Conservation (phyloP, 176 grass and related monocot species). For the Canna indica region DNA sequence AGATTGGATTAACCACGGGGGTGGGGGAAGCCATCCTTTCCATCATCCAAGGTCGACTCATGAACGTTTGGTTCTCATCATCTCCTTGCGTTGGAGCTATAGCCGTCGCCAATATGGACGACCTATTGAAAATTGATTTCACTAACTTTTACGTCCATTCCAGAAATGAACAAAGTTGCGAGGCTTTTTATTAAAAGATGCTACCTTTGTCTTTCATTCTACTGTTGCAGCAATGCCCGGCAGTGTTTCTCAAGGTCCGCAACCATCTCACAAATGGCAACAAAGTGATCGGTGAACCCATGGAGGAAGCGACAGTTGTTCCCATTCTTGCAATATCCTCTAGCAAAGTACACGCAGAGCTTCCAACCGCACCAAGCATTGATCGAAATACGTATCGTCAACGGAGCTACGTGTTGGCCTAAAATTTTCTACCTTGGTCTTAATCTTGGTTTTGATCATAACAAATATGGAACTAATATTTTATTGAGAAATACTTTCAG, state of each 20-base stretch:
- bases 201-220: constrained; percentile 77
- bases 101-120: constrained; percentile 38
- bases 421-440: too few species aligned
- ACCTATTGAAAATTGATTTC: constrained; percentile 18
- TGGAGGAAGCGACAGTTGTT: constrained; percentile 59
- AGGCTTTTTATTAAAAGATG: neutral
- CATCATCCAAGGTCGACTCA: constrained; percentile 38
- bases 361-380: too few species aligned
- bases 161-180: neutral
- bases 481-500: too few species aligned
- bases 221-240: constrained; percentile 52
- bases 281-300: constrained; percentile 36
- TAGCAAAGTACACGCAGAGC: too few species aligned
- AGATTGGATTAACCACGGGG: constrained; percentile 59
- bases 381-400: too few species aligned
- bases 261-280: constrained; percentile 26
- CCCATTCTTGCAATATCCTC: constrained; percentile 23
- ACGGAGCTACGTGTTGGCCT: too few species aligned
- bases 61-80: constrained; percentile 77
- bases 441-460: too few species aligned
- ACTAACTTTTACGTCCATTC: constrained; percentile 7
- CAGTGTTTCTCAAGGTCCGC: constrained; percentile 36
- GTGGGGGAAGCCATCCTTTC: constrained; percentile 56
- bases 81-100: constrained; percentile 58
- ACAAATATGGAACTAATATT: too few species aligned